A percentile compares a stretch with the other conserved stretches of the same genome.
Evolutionary conservation across 345 rosid genomes (phyloP).

Genomic region (Linum tenue): DNA sequence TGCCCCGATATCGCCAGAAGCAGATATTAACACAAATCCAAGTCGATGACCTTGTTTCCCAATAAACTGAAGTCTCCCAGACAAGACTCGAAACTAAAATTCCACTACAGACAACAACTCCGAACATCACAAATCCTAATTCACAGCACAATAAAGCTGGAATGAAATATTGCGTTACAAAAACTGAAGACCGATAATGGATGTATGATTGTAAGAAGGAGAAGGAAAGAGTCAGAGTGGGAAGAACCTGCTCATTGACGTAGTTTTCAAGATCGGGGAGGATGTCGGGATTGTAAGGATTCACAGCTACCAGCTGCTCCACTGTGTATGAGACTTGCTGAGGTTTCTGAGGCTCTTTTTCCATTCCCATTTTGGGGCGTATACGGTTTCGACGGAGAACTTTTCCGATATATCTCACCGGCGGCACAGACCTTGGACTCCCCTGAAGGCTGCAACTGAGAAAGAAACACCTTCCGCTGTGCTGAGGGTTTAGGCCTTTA

Average conservation of each 20-base stretch:
- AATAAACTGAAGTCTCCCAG: too few relatives aligned
- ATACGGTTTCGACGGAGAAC: background rate
- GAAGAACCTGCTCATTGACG: conserved; percentile 80
- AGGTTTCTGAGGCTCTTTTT: conserved; percentile 31
- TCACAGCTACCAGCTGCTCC: conserved; percentile 87
- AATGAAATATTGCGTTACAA: background rate
- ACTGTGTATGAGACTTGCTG: conserved; percentile 52
- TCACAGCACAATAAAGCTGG: background rate
- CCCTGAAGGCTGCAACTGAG: too few relatives aligned
- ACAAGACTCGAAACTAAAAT: too few relatives aligned
- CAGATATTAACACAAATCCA: too few relatives aligned
- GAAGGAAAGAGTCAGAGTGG: background rate
- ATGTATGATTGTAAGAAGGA: background rate
- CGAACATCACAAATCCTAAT: background rate
- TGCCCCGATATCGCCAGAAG: too few relatives aligned
- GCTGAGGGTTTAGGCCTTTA: too few relatives aligned
- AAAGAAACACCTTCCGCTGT: too few relatives aligned
- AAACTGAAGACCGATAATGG: too few relatives aligned
- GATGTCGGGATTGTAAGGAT: conserved; percentile 95
- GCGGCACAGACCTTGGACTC: too few relatives aligned
- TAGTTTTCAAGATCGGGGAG: conserved; percentile 89
- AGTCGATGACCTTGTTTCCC: too few relatives aligned
- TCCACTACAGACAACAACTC: too few relatives aligned
- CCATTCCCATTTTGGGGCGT: conserved; percentile 30
- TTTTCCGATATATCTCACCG: background rate